Conservation (phyloP, 768 basidiomycete genomes). For the Coprinopsis cinerea region DNA sequence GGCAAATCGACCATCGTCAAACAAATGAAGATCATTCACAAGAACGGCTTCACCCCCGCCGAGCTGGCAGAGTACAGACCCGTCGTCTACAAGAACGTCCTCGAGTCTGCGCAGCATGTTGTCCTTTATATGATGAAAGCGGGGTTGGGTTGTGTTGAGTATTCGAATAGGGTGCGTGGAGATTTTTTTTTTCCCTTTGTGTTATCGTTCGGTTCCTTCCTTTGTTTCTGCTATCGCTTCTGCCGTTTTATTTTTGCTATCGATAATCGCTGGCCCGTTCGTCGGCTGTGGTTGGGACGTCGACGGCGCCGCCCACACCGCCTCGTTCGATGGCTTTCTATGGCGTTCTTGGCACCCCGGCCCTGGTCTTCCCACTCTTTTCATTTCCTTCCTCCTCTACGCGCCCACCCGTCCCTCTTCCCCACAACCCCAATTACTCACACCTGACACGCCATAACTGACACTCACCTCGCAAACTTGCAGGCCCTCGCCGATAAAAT, state of each 20-base stretch:
- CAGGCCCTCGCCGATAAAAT: constrained; percentile 51
- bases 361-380: too few species aligned
- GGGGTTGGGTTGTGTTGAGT: constrained; percentile 67
- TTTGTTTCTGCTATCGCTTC: neutral
- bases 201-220: neutral
- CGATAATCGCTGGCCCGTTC: too few species aligned
- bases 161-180: constrained; percentile 53
- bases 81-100: constrained; percentile 79
- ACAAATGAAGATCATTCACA: constrained; percentile 98
- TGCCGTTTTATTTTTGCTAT: too few species aligned
- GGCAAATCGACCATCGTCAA: constrained; percentile 97
- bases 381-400: neutral
- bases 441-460: neutral
- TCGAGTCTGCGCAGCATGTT: constrained; percentile 85
- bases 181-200: too few species aligned
- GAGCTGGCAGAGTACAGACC: constrained; percentile 75
- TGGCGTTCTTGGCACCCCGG: too few species aligned
- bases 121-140: constrained; percentile 84
- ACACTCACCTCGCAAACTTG: constrained; percentile 1
- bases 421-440: neutral
- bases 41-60: constrained; percentile 76
- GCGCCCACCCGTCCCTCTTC: neutral
- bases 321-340: too few species aligned
- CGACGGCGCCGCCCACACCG: too few species aligned
- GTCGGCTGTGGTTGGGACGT: too few species aligned